Evolutionary conservation across 495 filamentous ascomycete species (phyloP), one percentile per base, ranked within the genome.

Genomic region (Neurospora pannonica): DNA sequence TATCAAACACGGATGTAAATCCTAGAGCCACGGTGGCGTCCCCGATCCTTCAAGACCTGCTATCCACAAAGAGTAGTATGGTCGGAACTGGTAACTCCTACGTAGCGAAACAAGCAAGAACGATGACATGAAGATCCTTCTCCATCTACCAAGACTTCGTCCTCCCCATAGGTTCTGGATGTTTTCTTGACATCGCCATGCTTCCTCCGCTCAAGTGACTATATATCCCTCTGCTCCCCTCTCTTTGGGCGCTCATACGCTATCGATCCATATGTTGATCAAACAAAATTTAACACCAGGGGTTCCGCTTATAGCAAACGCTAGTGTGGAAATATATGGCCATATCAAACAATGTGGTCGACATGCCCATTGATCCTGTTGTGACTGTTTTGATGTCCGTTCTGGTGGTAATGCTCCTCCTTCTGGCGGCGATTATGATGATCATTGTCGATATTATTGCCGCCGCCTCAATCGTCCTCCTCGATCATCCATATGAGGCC

Each of bases 401-500:
- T 74, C 11, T 62, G 54, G 54, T 67, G 54, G 54, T 67, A 67
- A 67, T 67, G 54, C 15, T 62, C 54, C 24, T 36, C 73, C 69
- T 24, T 60, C 43, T 19, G 46, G 2, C 72, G 46, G 5, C 74
- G 31, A 5, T 74, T 71, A 38, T 74, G 69, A 31, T 69, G 38
- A 31, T 71, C 69, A 10, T 71, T 43, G 11, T 37, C 78, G 24
- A 69, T 70, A 10, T 71, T 43, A 17, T 39, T 79, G 31, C 77
- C 78, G 9, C 67, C 79, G 38, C 76, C 76, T 11, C 75, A 80
- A 8, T 84, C 84, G 2, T 82, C 81, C 8, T 80, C 83, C 11
- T 84, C 84, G 46, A 84, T 81, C 94, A 97, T 97, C 96, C 96
- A 99, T 31, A 91, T 91, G 77, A 95, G 84, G 6, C 95, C 96